phyloP scores from a whole-genome alignment of 108 stramenopile species.

The Ochromonas danica region DNA sequence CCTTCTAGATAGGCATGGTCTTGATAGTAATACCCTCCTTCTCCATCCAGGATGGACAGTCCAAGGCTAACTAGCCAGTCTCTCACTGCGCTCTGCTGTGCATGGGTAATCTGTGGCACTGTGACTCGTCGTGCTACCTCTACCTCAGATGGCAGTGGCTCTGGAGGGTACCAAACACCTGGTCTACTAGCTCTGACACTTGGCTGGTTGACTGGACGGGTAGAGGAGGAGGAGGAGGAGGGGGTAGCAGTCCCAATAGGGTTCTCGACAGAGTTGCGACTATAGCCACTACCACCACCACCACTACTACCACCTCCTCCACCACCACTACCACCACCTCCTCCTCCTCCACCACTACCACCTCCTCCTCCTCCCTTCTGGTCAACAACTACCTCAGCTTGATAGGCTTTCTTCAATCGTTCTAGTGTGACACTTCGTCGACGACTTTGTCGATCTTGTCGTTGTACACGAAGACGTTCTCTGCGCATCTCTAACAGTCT shows the following conservation, averaged over 20 bases:
- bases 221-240: no score
- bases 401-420: not conserved
- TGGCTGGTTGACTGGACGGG: not conserved
- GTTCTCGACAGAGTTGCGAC: not conserved
- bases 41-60: constrained; percentile 7
- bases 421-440: not conserved
- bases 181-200: not conserved
- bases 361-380: not conserved
- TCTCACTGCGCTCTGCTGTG: constrained; percentile 5
- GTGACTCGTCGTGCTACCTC: not conserved
- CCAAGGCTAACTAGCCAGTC: constrained; percentile 9
- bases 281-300: not conserved
- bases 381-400: not conserved
- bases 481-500: not conserved
- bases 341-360: no score
- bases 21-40: not conserved
- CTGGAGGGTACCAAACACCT: not conserved
- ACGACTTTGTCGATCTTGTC: not conserved
- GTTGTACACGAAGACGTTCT: not conserved
- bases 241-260: not conserved
- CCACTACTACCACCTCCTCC: not conserved
- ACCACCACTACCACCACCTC: not conserved
- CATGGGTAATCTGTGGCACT: not conserved
- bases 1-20: not conserved
- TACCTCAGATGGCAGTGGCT: not conserved